phyloP scores from a whole-genome alignment of 495 filamentous ascomycete species.

The Neurospora sp. region DNA sequence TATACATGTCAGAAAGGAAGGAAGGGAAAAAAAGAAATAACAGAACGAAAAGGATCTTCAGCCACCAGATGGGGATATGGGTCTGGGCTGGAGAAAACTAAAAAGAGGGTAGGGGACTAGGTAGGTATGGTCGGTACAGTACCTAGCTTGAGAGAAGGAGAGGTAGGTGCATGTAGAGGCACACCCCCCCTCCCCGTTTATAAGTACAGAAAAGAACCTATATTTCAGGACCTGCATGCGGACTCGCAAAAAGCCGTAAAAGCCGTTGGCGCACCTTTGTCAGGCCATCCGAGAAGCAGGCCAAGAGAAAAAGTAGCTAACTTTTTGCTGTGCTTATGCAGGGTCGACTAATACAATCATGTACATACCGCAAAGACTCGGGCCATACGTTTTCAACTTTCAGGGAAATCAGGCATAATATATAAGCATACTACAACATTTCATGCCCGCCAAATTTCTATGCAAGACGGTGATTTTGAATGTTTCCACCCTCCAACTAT shows the following conservation, averaged over 20 bases:
- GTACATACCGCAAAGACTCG: no score
- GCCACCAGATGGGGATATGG: background rate
- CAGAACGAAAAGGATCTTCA: background rate
- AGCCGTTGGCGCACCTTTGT: background rate
- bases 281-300: background rate
- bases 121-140: background rate
- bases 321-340: background rate
- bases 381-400: no score
- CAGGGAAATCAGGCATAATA: no score
- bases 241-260: background rate
- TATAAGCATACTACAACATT: no score
- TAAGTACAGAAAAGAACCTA: background rate
- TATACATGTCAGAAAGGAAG: background rate
- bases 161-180: background rate
- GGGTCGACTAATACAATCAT: background rate
- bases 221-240: background rate
- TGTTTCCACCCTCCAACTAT: no score
- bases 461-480: no score
- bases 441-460: no score
- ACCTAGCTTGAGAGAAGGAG: background rate
- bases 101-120: background rate
- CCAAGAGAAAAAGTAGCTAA: background rate
- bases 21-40: background rate
- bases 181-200: background rate
- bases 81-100: background rate